Evolutionary conservation across 768 basidiomycete genomes (phyloP), one percentile per base, ranked within the genome.

Genomic region (Hemileccinum impolitum): DNA sequence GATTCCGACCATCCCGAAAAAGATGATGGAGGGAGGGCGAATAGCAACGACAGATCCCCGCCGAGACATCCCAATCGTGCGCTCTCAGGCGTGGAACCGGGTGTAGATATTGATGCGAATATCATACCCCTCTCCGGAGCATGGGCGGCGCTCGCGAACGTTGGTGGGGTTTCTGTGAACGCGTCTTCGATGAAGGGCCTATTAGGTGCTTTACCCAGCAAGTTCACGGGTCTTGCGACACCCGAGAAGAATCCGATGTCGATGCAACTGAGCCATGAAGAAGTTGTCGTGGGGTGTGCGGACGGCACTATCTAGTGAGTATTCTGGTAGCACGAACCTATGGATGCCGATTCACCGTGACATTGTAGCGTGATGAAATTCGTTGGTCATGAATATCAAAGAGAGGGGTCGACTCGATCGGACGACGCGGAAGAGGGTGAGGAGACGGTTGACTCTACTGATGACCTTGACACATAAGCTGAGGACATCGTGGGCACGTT

Each of bases 241-340:
- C 90, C 93, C 2, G 92, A 88, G 68, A 90, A 93, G 78, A 93
- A 94, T 58, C 93, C 92, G 8, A 93, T 93, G 92, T 88, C 87
- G 53, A 88, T 95, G 84, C 90, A 90, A 55, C 66, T 94, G 58
- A 91, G 87, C 57, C 87, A 92, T 56, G 91, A 94, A 61, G 90
- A 93, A 62, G 86, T 94, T 1, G 90, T 93, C 15, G 88, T 94
- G 25, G 90, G 90, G 0, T 93, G 90, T 72, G 89, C 89, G 23
- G 90, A 93, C 66, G 90, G 90, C 13, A 90, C 88, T 3, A 93
- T 93, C 57, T 93, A 93, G 90, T 93, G 54, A 71, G 89, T 74
- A 13, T 43, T 4, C 36, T 12, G 4, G 1, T 45, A 32, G 32
- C 23, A 18, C 26, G 18, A 43, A 26, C 18, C 35, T 45, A 9